Evolutionary conservation across 2,329 filamentous ascomycete genomes (phyloP), one percentile per base, ranked within the genome.

Genomic region (Colletotrichum sp.): DNA sequence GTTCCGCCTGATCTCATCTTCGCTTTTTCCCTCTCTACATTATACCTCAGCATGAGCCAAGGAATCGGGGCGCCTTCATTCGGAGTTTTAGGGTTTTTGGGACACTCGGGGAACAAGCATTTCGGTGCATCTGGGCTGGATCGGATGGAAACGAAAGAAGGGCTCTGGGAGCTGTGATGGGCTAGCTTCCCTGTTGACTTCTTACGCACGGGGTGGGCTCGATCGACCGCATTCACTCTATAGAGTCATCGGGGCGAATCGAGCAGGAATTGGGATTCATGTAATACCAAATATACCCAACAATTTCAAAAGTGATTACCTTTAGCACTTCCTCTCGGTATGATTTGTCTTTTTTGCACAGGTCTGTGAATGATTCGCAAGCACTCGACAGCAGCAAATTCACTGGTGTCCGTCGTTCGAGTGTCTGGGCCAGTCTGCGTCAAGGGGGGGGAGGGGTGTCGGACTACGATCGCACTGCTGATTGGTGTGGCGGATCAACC

Each of bases 81-180:
- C 27, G 71, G 74, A 70, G 71, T 76, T 76, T 66, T 28, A 15
- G 43, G 25, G 55, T 67, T 32, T 55, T 67, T 70, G 60, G 74
- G 71, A 71, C 22, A 39, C 58, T 48, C 43, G 28, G 72, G 72
- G 60, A 56, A 18, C 30, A 73, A 76, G 71, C 74, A 78, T 79
- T 62, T 68, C 76, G 70, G 75, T 70, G 70, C 68, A 75, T 77
- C 72, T 71, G 76, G 73, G 43, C 68, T 75, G 77, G 77, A 80
- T 77, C 70, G 73, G 71, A 75, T 75, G 77, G 76, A 79, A 61
- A 75, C 68, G 73, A 78, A 48, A 77, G 58, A 68, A 71, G 75
- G 73, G 80, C 79, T 82, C 80, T 79, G 77, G 80, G 78, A 81
- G 81, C 79, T 79, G 72, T 36, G 71, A 81, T 78, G 78, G 80